These are phyloP conservation scores for Priceomyces melissophilus DNA, from an alignment of 805 yeast genomes.

Conservation along the genomic window DNA sequence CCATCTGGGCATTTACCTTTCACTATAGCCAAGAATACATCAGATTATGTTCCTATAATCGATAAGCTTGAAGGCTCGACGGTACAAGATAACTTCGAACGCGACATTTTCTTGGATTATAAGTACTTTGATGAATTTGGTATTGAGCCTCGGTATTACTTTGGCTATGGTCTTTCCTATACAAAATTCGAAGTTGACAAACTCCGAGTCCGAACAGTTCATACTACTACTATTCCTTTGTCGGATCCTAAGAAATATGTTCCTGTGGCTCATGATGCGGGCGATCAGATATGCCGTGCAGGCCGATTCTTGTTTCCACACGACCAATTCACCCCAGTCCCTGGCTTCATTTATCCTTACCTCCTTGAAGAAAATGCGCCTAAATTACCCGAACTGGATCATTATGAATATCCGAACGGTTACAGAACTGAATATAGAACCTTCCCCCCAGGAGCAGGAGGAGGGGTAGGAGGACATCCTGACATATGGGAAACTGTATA, in stretches of 20 bases:
- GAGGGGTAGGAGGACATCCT: conserved; percentile 59
- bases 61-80: conserved; percentile 25
- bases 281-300: conserved; percentile 51
- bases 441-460: conserved; percentile 41
- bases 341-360: conserved; percentile 57
- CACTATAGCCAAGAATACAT: conserved; percentile 53
- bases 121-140: conserved; percentile 54
- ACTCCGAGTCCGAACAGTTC: conserved; percentile 33
- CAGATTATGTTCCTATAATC: conserved; percentile 45
- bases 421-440: conserved; percentile 32
- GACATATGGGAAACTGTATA: conserved; percentile 55
- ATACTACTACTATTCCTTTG: conserved; percentile 43
- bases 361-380: conserved; percentile 30
- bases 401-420: conserved; percentile 37
- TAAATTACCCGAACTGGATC: conserved; percentile 23
- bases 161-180: conserved; percentile 61
- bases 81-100: conserved; percentile 41
- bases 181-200: conserved; percentile 36
- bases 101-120: conserved; percentile 53
- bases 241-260: conserved; percentile 46
- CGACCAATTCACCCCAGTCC: conserved; percentile 49
- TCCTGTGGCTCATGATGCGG: conserved; percentile 29
- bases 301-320: conserved; percentile 54
- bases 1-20: conserved; percentile 66
- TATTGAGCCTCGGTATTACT: conserved; percentile 56